Evolutionary conservation across 1,139 yeast species (phyloP).

Genomic region (Hyphopichia fennica): DNA sequence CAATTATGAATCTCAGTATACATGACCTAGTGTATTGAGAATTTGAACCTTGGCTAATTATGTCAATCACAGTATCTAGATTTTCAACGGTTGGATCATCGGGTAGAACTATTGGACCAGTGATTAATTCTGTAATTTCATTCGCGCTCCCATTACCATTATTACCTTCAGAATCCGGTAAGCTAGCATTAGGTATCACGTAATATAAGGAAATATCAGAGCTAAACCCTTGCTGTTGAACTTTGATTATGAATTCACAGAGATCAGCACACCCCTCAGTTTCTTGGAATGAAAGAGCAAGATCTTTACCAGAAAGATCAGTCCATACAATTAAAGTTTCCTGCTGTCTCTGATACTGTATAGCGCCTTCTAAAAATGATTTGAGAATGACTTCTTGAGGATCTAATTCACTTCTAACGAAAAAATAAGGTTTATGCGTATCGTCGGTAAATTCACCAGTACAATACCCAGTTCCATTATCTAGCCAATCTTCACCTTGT

Average conservation of each 20-base stretch:
- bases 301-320: conserved; percentile 71
- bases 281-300: conserved; percentile 91
- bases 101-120: conserved; percentile 79
- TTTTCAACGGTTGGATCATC: conserved; percentile 50
- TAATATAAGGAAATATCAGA: conserved; percentile 74
- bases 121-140: conserved; percentile 72
- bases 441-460: conserved; percentile 58
- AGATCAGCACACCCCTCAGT: conserved; percentile 83
- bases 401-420: conserved; percentile 73
- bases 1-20: conserved; percentile 51
- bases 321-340: conserved; percentile 96
- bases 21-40: conserved; percentile 56
- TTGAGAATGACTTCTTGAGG: conserved; percentile 59
- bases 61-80: conserved; percentile 50
- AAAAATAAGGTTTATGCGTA: conserved; percentile 53
- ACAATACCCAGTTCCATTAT: conserved; percentile 91
- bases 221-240: conserved; percentile 60
- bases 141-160: conserved; percentile 14
- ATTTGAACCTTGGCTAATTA: conserved; percentile 56
- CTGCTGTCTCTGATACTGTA: conserved; percentile 90
- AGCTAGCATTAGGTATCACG: conserved; percentile 50
- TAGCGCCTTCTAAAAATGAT: conserved; percentile 67
- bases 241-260: conserved; percentile 75
- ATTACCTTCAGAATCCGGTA: conserved; percentile 21
- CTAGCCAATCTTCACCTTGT: conserved; percentile 84